Evolutionary conservation across 129 eudicot species (phyloP), one percentile per base, ranked within the genome.

Genomic region (Ambrosia artemisiifolia): DNA sequence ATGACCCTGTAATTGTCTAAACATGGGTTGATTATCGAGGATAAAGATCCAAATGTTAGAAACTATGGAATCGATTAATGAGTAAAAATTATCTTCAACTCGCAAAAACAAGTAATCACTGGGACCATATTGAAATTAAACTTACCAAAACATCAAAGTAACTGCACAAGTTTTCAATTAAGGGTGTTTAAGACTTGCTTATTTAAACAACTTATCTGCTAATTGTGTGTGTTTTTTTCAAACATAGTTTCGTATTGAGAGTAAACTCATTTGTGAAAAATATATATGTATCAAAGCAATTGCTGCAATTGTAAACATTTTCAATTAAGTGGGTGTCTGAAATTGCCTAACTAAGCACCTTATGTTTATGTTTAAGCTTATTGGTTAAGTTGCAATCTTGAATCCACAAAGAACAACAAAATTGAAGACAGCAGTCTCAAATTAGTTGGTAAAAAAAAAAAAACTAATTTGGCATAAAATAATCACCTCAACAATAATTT

Each of bases 1-100:
- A 83, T 62, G 82, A 70, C 57, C 57, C 55, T 11, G 85, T 70
- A 53, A 93, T 80, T 60, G 81, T 82, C 98, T 89, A 54, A 59
- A 70, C 34, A 18, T 7, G 6, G 11, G 50, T 44, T 53, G 12
- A 34, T 60, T 33, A 65, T 55, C 6, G 49, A 43, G 46, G n/a
- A 35, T 42, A 53, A 75, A 66, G 6, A 60, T 7, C 51, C 71
- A 62, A 18, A 73, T 13, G 40, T 73, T 34, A 73, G 43, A 44
- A 12, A 11, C 1, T 9, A 28, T 33, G 8, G 9, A 63, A n/a
- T 16, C 19, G 6, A 11, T 14, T 61, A 14, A 35, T 38, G 5
- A 38, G 18, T n/a, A 14, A 9, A 54, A 18, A 35, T 3, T 28
- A 11, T 18, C 30, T 51, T 33, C 11, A 49, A 12, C 16, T 42